phyloP scores from a whole-genome alignment of 2,329 filamentous ascomycete genomes.

The Xylaria sp. region DNA sequence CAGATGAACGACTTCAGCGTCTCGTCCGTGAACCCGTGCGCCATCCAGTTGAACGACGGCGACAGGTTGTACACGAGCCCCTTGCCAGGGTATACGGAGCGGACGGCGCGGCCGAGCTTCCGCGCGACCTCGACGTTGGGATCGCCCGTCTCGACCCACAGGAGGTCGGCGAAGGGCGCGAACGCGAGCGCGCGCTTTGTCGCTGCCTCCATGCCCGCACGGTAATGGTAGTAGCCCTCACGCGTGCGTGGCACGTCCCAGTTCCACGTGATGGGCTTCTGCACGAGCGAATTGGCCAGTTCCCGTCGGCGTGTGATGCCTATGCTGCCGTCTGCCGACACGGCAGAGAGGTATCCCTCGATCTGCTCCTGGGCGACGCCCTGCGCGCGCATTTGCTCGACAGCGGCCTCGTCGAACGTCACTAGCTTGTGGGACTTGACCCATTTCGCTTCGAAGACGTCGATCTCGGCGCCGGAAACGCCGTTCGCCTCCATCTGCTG shows the following conservation, averaged over 20 bases:
- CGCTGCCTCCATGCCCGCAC: conserved; percentile 82
- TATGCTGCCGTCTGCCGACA: conserved; percentile 73
- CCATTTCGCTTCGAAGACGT: conserved; percentile 87
- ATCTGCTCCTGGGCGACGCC: conserved; percentile 72
- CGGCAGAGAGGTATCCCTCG: conserved; percentile 71
- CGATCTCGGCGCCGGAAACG: conserved; percentile 81
- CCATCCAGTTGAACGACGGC: conserved; percentile 99
- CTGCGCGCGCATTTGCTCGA: conserved; percentile 75
- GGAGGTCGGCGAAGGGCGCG: conserved; percentile 89
- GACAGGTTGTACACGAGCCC: conserved; percentile 95
- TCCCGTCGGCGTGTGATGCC: conserved; percentile 81
- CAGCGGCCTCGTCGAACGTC: conserved; percentile 91
- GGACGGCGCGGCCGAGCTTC: conserved; percentile 80
- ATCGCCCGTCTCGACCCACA: conserved; percentile 97
- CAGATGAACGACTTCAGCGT: conserved; percentile 92
- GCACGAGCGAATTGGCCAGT: conserved; percentile 74
- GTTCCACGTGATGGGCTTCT: conserved; percentile 78
- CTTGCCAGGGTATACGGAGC: conserved; percentile 76
- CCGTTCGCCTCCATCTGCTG: conserved; percentile 89
- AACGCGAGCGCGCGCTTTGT: conserved; percentile 95
- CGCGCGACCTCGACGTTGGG: conserved; percentile 82
- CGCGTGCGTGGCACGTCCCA: conserved; percentile 94
- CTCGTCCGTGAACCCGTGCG: conserved; percentile 86
- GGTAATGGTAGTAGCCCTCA: conserved; percentile 94
- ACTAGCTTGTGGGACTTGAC: conserved; percentile 85